A percentile compares a stretch with the other conserved stretches of the same genome.
phyloP scores from a whole-genome alignment of 345 rosid species.

The Balakata baccata region DNA sequence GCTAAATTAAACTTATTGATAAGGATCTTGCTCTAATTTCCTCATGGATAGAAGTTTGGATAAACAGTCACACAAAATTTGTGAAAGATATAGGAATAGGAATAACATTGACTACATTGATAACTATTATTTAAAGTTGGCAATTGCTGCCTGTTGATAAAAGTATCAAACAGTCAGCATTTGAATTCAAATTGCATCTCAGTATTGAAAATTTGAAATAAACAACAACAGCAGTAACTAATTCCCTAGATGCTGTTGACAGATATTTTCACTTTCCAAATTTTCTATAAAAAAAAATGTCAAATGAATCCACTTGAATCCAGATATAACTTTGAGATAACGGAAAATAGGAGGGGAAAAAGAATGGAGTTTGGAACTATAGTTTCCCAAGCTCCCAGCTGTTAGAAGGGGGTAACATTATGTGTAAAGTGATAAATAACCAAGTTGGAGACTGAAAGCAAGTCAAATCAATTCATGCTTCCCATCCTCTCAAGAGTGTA shows the following conservation, averaged over 20 bases:
- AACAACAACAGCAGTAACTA: background rate
- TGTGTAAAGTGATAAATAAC: background rate
- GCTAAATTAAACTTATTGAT: too few relatives aligned
- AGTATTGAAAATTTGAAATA: background rate
- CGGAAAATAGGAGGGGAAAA: background rate
- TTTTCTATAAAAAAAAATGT: background rate
- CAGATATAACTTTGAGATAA: background rate
- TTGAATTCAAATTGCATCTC: background rate
- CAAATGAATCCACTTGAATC: slow-evolving; percentile 2
- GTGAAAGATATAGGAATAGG: too few relatives aligned
- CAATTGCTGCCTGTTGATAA: background rate
- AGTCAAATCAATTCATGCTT: slow-evolving; percentile 45
- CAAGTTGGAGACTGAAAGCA: background rate
- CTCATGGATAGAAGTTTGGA: too few relatives aligned
- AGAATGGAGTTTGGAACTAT: background rate
- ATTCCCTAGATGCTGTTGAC: background rate
- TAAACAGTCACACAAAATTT: too few relatives aligned
- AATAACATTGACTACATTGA: too few relatives aligned
- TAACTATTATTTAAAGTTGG: too few relatives aligned
- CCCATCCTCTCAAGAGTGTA: slow-evolving; percentile 89
- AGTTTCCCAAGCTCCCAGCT: slow-evolving; percentile 5
- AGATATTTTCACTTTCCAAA: background rate
- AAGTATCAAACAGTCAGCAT: background rate
- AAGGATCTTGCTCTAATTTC: too few relatives aligned
- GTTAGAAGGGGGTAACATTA: background rate